Base-by-base conservation (phyloP, 2,329 filamentous ascomycete genomes). In the Monosporascus cannonballus region DNA sequence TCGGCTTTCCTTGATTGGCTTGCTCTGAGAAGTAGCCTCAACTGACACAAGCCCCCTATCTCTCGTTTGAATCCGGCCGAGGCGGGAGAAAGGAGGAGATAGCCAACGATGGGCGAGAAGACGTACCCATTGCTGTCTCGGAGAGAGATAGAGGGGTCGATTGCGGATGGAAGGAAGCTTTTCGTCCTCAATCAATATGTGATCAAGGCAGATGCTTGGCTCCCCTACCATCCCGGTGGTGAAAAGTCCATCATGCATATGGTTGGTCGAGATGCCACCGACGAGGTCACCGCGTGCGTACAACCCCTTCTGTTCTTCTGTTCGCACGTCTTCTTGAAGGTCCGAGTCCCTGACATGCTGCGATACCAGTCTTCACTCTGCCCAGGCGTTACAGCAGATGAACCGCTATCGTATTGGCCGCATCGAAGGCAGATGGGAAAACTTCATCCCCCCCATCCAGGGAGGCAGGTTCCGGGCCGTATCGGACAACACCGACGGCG, bases 261-360 rank as follows among this genome's bases (percentile, higher is more conserved):
- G 90, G 83, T 97, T 55, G 91, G 91, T 56, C 84, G 87, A 71
- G 91, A 96, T 81, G 93, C 90, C 49, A 96, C 93, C 11, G 92
- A 96, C 69, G 94, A 97, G 72, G 86, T 97, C 56, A 90, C 87
- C 69, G 89, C 86, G 90, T 96, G 79, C 49, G 86, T 76, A 46
- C 49, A 54, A 51, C 51, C 44, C 14, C 17, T 14, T 11, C 30
- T 34, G 9, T 5, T 52, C n/a, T 56, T 62, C 25, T 62, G 47
- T 48, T 50, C 48, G 36, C 11, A 38, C 8, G 6, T 36, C 25
- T 25, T 44, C 47, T 55, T 51, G 49, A 37, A 56, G 47, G 22
- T 39, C 11, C 14, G 51, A 52, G 17, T 52, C 30, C 24, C 53
- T 60, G 52, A 56, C 52, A 46, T 59, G n/a, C 45, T 50, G 42